phyloP scores from a whole-genome alignment of 441 rosid species.

The California macrophylla region DNA sequence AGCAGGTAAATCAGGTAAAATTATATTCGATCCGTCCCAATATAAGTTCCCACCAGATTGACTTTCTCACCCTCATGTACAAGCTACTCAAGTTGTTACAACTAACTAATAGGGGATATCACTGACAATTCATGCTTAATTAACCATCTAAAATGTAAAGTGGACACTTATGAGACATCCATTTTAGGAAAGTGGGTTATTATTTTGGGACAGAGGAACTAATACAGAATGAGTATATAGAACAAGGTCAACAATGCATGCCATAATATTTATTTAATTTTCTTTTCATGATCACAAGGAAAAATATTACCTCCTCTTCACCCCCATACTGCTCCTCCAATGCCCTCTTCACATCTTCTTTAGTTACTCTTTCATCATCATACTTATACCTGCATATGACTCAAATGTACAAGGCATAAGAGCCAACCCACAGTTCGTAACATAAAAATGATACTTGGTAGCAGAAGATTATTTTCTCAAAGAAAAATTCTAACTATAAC shows the following conservation, averaged over 20 bases:
- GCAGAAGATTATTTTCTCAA: background rate
- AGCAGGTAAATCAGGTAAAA: background rate
- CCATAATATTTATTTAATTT: background rate
- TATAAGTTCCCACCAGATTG: background rate
- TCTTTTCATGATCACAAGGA: background rate
- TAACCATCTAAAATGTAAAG: too few species aligned
- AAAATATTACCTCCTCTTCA: constrained; percentile 73
- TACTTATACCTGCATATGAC: constrained; percentile 58
- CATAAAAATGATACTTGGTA: background rate
- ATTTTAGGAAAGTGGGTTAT: too few species aligned
- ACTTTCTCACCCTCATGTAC: background rate
- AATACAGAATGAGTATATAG: constrained; percentile 7
- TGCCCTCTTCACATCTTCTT: constrained; percentile 83
- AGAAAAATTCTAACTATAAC: background rate
- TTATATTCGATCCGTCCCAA: background rate
- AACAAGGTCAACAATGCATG: background rate
- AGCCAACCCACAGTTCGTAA: background rate
- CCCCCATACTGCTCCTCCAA: constrained; percentile 98
- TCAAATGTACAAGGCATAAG: background rate
- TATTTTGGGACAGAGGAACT: too few species aligned
- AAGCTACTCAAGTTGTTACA: constrained; percentile 9
- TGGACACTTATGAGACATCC: too few species aligned
- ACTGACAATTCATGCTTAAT: too few species aligned
- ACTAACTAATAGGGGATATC: background rate
- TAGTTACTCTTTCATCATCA: constrained; percentile 95